phyloP scores from a whole-genome alignment of 164 flowering plant genomes.

The Vitis vinifera region DNA sequence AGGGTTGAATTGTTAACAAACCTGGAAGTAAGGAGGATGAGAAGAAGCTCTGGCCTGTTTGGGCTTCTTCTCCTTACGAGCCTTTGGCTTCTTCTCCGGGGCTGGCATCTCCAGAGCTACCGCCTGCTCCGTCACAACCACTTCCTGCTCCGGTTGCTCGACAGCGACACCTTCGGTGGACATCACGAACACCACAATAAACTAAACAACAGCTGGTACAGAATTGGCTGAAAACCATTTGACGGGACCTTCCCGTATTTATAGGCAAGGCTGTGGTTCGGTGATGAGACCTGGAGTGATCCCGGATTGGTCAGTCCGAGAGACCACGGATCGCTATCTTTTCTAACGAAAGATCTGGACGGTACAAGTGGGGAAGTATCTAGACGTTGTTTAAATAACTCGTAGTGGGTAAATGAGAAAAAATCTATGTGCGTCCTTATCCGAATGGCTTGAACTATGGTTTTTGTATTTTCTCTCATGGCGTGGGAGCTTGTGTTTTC shows the following conservation, averaged over 20 bases:
- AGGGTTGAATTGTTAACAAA: not conserved
- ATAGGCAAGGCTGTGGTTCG: slow-evolving; percentile 15
- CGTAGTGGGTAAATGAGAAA: not conserved
- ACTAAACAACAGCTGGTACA: not conserved
- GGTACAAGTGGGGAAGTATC: slow-evolving; percentile 21
- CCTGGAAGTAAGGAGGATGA: slow-evolving; percentile 70
- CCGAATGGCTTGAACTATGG: not conserved
- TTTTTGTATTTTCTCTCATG: not conserved
- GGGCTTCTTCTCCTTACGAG: slow-evolving; percentile 42
- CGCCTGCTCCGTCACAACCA: slow-evolving; percentile 13
- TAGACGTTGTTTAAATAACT: not conserved
- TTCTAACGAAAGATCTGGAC: slow-evolving; percentile 4
- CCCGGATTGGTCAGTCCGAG: slow-evolving; percentile 26
- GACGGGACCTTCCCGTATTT: not conserved
- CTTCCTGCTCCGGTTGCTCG: slow-evolving; percentile 20
- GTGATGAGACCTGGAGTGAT: not conserved
- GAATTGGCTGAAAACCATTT: not conserved
- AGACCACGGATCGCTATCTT: slow-evolving; percentile 25
- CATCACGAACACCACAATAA: slow-evolving; percentile 11
- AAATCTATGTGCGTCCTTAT: not conserved
- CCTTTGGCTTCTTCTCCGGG: slow-evolving; percentile 36
- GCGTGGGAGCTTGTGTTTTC: slow-evolving; percentile 3
- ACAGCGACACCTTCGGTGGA: slow-evolving; percentile 22
- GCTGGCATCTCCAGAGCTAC: slow-evolving; percentile 12
- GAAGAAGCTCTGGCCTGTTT: slow-evolving; percentile 34